Evolutionary conservation across 495 filamentous ascomycete genomes (phyloP).

Genomic region (Aspergillus sparsus): DNA sequence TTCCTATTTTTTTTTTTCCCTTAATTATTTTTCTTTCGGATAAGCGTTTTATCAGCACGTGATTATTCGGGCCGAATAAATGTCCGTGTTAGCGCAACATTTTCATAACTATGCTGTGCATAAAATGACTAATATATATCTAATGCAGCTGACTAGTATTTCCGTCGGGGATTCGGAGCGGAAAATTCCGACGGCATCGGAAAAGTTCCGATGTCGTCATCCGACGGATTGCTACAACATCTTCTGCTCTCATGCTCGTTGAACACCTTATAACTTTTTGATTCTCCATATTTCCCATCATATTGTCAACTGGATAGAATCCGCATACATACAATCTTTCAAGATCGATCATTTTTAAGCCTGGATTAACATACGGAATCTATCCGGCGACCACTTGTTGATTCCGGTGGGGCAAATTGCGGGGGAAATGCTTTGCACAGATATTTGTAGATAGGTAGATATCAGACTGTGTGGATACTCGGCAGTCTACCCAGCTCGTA

Average conservation of each 20-base stretch:
- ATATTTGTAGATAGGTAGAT: background rate
- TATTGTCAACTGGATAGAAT: background rate
- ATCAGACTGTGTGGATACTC: background rate
- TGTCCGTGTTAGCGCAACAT: too few species aligned
- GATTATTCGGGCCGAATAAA: too few species aligned
- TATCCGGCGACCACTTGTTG: background rate
- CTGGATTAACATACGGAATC: background rate
- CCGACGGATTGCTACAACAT: slow-evolving; percentile 6
- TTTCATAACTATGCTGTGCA: too few species aligned
- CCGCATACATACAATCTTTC: background rate
- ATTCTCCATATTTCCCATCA: background rate
- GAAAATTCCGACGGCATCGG: slow-evolving; percentile 16
- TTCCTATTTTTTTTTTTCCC: too few species aligned
- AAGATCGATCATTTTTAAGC: background rate
- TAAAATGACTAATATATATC: too few species aligned
- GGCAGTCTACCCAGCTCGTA: background rate
- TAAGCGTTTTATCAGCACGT: too few species aligned
- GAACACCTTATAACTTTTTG: slow-evolving; percentile 5
- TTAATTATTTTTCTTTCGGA: too few species aligned
- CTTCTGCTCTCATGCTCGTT: too few species aligned
- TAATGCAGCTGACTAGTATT: too few species aligned
- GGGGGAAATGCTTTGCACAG: background rate
- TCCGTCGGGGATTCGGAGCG: too few species aligned
- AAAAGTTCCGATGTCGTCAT: slow-evolving; percentile 16
- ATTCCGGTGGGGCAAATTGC: background rate